phyloP scores from a whole-genome alignment of 768 basidiomycete species.

The Pulveroboletus frians region DNA sequence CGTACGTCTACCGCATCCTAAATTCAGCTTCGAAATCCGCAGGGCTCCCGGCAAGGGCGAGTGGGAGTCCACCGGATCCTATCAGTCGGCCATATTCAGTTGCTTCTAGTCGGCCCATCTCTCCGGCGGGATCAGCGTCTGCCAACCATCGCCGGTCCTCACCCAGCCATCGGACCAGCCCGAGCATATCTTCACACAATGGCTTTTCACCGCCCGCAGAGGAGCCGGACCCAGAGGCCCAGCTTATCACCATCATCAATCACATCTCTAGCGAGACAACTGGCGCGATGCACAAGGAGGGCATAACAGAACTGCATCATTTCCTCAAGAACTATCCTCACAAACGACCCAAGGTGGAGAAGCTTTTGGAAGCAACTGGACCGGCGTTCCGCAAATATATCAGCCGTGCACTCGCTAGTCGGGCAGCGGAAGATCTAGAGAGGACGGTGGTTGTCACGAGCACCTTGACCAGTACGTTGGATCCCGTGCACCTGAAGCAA shows the following conservation, averaged over 20 bases:
- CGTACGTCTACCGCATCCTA: slow-evolving; percentile 88
- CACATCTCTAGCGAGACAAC: slow-evolving; percentile 88
- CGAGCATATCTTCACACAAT: slow-evolving; percentile 59
- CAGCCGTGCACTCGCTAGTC: slow-evolving; percentile 77
- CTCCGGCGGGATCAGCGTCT: slow-evolving; percentile 62
- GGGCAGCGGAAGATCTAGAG: slow-evolving; percentile 84
- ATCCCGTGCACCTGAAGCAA: neutral
- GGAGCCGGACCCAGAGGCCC: slow-evolving; percentile 85
- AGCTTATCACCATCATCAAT: slow-evolving; percentile 75
- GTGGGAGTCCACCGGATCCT: slow-evolving; percentile 33
- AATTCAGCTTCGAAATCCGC: slow-evolving; percentile 57
- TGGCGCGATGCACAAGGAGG: slow-evolving; percentile 86
- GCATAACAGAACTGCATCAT: slow-evolving; percentile 90
- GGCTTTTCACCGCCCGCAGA: slow-evolving; percentile 51
- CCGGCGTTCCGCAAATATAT: slow-evolving; percentile 91
- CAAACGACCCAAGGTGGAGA: slow-evolving; percentile 76
- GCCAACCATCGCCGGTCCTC: slow-evolving; percentile 49
- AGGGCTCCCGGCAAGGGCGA: slow-evolving; percentile 22
- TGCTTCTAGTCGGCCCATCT: slow-evolving; percentile 63
- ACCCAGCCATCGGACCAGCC: slow-evolving; percentile 63
- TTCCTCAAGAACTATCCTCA: slow-evolving; percentile 90
- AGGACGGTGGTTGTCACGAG: slow-evolving; percentile 76
- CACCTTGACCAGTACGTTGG: slow-evolving; percentile 67
- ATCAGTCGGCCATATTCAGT: slow-evolving; percentile 49
- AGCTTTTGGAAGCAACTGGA: slow-evolving; percentile 83